phyloP scores from a whole-genome alignment of 225 moss, liverwort and hornwort genomes.

The Takakia lepidozioides region DNA sequence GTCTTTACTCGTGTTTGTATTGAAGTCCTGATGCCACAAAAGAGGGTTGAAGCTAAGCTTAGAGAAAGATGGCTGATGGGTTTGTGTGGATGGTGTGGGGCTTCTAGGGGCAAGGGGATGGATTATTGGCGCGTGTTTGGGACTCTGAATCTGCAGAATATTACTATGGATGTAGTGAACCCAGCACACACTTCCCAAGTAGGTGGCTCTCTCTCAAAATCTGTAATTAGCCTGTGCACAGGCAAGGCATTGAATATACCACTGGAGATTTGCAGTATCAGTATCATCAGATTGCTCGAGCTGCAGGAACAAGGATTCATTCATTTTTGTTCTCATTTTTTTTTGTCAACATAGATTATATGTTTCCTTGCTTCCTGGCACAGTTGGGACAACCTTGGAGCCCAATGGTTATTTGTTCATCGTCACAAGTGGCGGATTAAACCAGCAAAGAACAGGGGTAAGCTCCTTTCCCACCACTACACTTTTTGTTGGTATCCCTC shows the following conservation, averaged over 20 bases:
- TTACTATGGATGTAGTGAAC: conserved; percentile 81
- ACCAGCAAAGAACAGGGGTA: conserved; percentile 99
- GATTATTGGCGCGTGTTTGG: conserved; percentile 54
- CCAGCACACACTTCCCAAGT: conserved; percentile 39
- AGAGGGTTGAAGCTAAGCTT: too few species aligned
- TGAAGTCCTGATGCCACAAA: too few species aligned
- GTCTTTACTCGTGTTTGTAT: neutral
- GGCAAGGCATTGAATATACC: too few species aligned
- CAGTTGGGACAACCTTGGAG: conserved; percentile 28
- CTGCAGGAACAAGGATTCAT: too few species aligned
- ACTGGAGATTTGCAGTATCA: too few species aligned
- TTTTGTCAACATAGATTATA: too few species aligned
- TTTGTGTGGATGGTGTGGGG: neutral
- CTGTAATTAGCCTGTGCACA: too few species aligned
- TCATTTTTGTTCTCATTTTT: too few species aligned
- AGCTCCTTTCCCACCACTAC: neutral
- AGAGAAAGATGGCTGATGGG: too few species aligned
- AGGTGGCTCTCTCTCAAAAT: too few species aligned
- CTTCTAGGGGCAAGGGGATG: conserved; percentile 45
- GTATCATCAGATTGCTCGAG: too few species aligned
- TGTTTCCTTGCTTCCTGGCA: too few species aligned
- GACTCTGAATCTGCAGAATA: conserved; percentile 60
- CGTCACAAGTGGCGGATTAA: conserved; percentile 92
- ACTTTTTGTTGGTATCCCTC: neutral
- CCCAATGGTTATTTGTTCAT: conserved; percentile 75